Evolutionary conservation across 2,329 filamentous ascomycete species (phyloP).

Genomic region (Phialophora verrucosa): DNA sequence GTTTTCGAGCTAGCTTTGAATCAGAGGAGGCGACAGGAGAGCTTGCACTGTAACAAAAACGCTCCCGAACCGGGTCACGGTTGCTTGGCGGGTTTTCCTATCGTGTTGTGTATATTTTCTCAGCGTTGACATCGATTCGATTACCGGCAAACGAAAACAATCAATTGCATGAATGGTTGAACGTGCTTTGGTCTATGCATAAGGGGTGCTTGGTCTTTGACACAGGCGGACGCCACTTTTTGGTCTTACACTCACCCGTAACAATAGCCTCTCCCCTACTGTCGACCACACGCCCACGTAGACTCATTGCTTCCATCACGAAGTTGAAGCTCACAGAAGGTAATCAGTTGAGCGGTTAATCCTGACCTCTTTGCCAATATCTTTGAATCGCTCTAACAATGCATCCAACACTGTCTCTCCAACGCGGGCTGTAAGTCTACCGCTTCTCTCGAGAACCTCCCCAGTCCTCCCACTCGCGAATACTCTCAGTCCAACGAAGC

Average conservation of each 20-base stretch:
- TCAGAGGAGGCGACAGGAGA: background rate
- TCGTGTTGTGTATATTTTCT: background rate
- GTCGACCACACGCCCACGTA: background rate
- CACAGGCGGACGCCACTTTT: background rate
- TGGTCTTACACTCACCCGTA: background rate
- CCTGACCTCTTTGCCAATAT: background rate
- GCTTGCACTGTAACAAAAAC: background rate
- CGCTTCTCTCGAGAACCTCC: background rate
- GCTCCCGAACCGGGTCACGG: background rate
- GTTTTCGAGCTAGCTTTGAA: constrained; percentile 21
- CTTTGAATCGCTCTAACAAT: background rate
- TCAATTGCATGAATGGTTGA: background rate
- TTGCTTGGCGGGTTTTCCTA: background rate
- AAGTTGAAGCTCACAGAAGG: background rate
- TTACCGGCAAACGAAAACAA: background rate
- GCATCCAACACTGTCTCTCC: constrained; percentile 2
- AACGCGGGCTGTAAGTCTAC: constrained; percentile 7
- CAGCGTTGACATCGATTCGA: background rate
- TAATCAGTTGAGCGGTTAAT: background rate
- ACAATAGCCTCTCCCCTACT: background rate
- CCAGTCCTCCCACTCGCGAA: background rate
- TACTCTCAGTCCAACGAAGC: background rate
- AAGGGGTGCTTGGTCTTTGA: background rate
- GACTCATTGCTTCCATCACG: background rate
- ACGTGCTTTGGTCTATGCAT: too few species aligned